Evolutionary conservation across 805 yeast species (phyloP).

Genomic region (Gaillardinia entomophila): DNA sequence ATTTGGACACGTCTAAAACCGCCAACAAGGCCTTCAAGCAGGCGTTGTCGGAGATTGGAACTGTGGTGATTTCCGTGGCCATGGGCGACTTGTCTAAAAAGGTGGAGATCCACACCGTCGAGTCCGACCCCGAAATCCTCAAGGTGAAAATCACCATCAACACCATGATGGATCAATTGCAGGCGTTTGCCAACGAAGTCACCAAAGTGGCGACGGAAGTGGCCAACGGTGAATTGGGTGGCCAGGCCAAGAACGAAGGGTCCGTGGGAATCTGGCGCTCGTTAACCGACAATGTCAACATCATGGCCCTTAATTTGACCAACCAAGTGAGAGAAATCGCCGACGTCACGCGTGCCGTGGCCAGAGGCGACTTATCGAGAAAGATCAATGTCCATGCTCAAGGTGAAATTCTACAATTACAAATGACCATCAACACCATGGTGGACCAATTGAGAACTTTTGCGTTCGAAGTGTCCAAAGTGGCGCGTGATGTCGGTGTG

Average conservation of each 20-base stretch:
- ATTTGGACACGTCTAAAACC: conserved; percentile 28
- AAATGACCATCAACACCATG: conserved; percentile 84
- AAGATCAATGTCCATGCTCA: conserved; percentile 88
- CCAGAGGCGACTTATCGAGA: conserved; percentile 75
- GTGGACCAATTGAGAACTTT: conserved; percentile 79
- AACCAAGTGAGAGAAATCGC: conserved; percentile 72
- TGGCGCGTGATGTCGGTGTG: conserved; percentile 86
- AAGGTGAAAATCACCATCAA: conserved; percentile 78
- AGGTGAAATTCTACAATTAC: conserved; percentile 81
- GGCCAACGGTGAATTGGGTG: conserved; percentile 86
- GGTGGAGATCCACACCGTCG: conserved; percentile 66
- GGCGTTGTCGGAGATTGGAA: conserved; percentile 75
- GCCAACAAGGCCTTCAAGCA: conserved; percentile 69
- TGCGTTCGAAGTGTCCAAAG: conserved; percentile 82
- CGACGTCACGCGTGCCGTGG: conserved; percentile 85
- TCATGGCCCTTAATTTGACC: conserved; percentile 82
- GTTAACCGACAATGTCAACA: conserved; percentile 77
- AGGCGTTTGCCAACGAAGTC: conserved; percentile 74
- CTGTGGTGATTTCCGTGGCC: conserved; percentile 83
- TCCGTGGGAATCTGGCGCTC: conserved; percentile 86
- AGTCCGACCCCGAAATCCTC: conserved; percentile 71
- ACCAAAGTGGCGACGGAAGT: conserved; percentile 86
- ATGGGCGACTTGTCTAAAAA: conserved; percentile 83
- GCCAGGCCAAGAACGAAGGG: conserved; percentile 81
- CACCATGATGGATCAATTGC: conserved; percentile 84